These are phyloP conservation scores for Acanthamoeba sp. DNA, from an alignment of 208 protist genomes.

Conservation along the genomic window DNA sequence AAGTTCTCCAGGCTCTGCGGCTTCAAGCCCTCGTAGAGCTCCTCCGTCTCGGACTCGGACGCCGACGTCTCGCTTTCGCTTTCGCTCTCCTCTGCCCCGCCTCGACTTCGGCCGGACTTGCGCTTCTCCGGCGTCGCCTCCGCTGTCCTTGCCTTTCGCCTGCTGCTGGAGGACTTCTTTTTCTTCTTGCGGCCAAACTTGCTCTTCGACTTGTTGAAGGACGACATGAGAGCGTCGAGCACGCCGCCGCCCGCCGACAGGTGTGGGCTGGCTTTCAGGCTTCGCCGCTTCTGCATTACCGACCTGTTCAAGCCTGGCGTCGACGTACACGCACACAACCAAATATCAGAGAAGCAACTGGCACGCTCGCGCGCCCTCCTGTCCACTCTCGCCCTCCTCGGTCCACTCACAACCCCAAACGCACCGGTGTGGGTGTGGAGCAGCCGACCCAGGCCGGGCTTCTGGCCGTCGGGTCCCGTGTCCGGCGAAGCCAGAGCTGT, in stretches of 20 bases:
- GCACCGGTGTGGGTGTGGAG: background rate
- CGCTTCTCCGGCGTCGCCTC: background rate
- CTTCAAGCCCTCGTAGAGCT: background rate
- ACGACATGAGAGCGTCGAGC: constrained; percentile 43
- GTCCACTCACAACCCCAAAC: background rate
- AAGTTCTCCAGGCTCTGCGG: constrained; percentile 5
- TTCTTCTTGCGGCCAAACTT: constrained; percentile 13
- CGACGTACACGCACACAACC: too few relatives aligned
- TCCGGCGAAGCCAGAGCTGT: background rate
- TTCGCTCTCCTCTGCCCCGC: background rate
- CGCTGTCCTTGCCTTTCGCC: background rate
- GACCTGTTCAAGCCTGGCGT: constrained; percentile 19
- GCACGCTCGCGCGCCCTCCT: too few relatives aligned
- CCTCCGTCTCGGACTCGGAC: background rate
- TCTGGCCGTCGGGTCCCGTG: background rate
- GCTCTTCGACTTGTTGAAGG: background rate
- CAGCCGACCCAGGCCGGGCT: background rate
- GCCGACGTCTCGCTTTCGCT: background rate
- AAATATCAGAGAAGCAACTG: too few relatives aligned
- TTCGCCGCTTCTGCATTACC: background rate
- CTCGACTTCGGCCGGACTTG: background rate
- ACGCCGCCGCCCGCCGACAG: background rate
- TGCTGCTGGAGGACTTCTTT: background rate
- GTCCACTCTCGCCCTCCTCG: too few relatives aligned
- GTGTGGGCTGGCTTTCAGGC: background rate